Evolutionary conservation across 2,329 filamentous ascomycete species (phyloP).

Genomic region (Pezicula carpinea): DNA sequence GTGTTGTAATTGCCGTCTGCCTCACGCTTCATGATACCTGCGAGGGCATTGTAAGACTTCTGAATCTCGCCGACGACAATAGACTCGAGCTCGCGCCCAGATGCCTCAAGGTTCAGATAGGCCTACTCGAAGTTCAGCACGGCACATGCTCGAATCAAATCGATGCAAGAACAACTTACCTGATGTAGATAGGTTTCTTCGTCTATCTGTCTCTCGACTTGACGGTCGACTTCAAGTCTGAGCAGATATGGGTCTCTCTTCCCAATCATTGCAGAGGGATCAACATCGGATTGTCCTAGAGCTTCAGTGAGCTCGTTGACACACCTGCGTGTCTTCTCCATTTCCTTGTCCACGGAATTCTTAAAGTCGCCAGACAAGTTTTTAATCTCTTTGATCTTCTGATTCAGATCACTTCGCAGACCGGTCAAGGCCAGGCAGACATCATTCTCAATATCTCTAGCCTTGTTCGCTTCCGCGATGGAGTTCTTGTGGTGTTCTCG

Average conservation of each 20-base stretch:
- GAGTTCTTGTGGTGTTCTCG: conserved; percentile 78
- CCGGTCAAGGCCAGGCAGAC: conserved; percentile 85
- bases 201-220: conserved; percentile 87
- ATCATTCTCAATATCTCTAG: conserved; percentile 84
- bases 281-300: conserved; percentile 72
- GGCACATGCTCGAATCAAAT: neutral
- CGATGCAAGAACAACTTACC: conserved; percentile 46
- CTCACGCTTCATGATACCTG: conserved; percentile 86
- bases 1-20: conserved; percentile 75
- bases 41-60: conserved; percentile 93
- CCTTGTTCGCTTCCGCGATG: conserved; percentile 78
- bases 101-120: conserved; percentile 89
- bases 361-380: conserved; percentile 91
- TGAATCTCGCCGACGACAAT: conserved; percentile 98
- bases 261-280: conserved; percentile 68
- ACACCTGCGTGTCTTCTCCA: conserved; percentile 75
- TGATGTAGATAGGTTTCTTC: conserved; percentile 97
- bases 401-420: conserved; percentile 79
- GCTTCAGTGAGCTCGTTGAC: conserved; percentile 79
- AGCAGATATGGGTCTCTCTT: conserved; percentile 92
- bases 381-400: conserved; percentile 99
- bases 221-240: conserved; percentile 78
- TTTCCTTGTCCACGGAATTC: conserved; percentile 93
- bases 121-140: conserved; percentile 50
- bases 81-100: conserved; percentile 88